Conservation (phyloP, 2,329 filamentous ascomycete genomes). For the Exophiala bonariae region DNA sequence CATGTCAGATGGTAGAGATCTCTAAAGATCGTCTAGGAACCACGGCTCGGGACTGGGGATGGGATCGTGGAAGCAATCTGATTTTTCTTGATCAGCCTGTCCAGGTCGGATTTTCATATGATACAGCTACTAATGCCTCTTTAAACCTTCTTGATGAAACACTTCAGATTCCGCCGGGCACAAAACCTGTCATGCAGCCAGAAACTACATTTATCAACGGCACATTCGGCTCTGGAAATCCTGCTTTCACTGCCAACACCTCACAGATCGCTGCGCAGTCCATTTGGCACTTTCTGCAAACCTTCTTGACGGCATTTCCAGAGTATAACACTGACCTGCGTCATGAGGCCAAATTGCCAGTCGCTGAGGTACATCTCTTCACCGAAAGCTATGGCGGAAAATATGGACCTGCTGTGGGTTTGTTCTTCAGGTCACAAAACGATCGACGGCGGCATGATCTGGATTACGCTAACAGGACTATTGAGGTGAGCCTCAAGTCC, state of each 20-base stretch:
- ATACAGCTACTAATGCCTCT: constrained; percentile 44
- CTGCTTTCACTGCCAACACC: constrained; percentile 54
- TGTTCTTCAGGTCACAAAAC: constrained; percentile 63
- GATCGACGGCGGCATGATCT: constrained; percentile 52
- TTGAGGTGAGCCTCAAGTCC: constrained; percentile 47
- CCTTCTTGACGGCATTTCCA: constrained; percentile 60
- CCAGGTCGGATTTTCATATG: constrained; percentile 53
- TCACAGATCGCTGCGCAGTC: constrained; percentile 58
- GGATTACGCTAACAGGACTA: constrained; percentile 36
- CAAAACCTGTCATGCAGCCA: constrained; percentile 30
- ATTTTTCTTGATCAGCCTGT: constrained; percentile 49
- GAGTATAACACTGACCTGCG: constrained; percentile 54
- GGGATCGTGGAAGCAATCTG: constrained; percentile 46
- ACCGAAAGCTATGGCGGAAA: constrained; percentile 70
- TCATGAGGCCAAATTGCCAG: constrained; percentile 35
- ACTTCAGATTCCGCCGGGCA: constrained; percentile 33
- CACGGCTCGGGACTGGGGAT: constrained; percentile 49
- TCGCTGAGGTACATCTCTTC: constrained; percentile 62
- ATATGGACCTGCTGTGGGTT: constrained; percentile 66
- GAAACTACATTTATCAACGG: constrained; percentile 54
- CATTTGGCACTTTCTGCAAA: constrained; percentile 61
- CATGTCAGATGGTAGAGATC: constrained; percentile 41
- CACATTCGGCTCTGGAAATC: constrained; percentile 61
- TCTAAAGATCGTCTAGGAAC: constrained; percentile 44
- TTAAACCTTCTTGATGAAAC: constrained; percentile 37